Evolutionary conservation across 768 basidiomycete species (phyloP).

Genomic region (Tylopilus intermedius): DNA sequence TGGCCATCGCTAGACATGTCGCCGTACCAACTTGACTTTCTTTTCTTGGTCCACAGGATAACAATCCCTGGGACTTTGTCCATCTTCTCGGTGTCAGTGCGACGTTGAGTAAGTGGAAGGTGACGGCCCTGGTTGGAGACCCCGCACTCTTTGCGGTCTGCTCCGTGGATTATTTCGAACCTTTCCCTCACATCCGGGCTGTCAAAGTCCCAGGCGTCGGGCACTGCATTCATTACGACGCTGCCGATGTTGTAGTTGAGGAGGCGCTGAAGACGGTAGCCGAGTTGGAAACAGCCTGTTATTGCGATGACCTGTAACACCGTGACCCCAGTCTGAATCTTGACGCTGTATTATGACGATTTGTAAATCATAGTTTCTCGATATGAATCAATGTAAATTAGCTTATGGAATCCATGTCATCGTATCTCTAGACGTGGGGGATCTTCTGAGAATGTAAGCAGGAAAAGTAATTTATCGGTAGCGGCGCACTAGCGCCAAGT

Average conservation of each 20-base stretch:
- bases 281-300: slow-evolving; percentile 1
- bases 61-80: slow-evolving; percentile 20
- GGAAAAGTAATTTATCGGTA: too few relatives aligned
- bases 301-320: background rate
- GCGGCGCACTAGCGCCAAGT: too few relatives aligned
- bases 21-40: background rate
- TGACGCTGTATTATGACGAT: background rate
- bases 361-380: background rate
- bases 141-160: slow-evolving; percentile 4
- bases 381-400: background rate
- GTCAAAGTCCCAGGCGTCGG: slow-evolving; percentile 9
- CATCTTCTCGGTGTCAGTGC: background rate
- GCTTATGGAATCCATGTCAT: too few relatives aligned
- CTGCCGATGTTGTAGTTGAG: slow-evolving; percentile 17
- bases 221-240: slow-evolving; percentile 26
- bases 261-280: slow-evolving; percentile 15
- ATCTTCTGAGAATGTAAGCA: too few relatives aligned
- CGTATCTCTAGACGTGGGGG: too few relatives aligned
- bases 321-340: background rate
- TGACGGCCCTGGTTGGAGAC: slow-evolving; percentile 17
- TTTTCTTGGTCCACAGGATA: slow-evolving; percentile 4
- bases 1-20: too few relatives aligned
- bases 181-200: slow-evolving; percentile 12
- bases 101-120: slow-evolving; percentile 9
- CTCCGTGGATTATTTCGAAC: slow-evolving; percentile 7